These are phyloP conservation scores for Zalaria obscura DNA, from an alignment of 2,329 filamentous ascomycete genomes.

Conservation along the genomic window DNA sequence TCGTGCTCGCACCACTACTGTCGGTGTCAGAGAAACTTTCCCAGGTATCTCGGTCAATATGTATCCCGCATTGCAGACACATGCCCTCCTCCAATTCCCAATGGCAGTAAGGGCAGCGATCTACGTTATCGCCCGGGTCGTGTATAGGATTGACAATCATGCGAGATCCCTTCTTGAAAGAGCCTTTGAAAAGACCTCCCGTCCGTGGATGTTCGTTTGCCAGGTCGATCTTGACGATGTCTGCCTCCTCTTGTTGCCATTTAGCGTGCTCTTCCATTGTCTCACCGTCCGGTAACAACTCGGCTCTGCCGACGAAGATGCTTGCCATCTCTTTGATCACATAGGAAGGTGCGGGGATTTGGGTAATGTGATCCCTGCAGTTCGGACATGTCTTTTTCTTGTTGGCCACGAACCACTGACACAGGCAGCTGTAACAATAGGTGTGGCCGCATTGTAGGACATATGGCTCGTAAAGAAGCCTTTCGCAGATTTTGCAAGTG, in stretches of 20 bases:
- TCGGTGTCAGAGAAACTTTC: slow-evolving; percentile 30
- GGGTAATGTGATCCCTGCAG: slow-evolving; percentile 45
- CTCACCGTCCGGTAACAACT: slow-evolving; percentile 49
- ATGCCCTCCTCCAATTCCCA: slow-evolving; percentile 49
- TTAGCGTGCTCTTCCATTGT: slow-evolving; percentile 45
- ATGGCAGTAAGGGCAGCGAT: slow-evolving; percentile 47
- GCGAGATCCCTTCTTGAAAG: slow-evolving; percentile 28
- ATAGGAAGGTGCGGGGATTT: slow-evolving; percentile 50
- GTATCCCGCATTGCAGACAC: slow-evolving; percentile 39
- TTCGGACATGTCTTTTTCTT: slow-evolving; percentile 57
- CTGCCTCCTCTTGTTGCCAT: slow-evolving; percentile 45
- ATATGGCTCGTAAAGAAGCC: slow-evolving; percentile 55
- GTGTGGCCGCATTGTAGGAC: slow-evolving; percentile 56
- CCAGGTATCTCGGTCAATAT: slow-evolving; percentile 33
- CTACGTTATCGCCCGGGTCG: slow-evolving; percentile 45
- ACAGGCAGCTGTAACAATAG: slow-evolving; percentile 48
- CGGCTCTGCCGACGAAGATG: slow-evolving; percentile 44
- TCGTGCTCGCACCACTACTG: slow-evolving; percentile 22
- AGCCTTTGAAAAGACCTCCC: slow-evolving; percentile 50
- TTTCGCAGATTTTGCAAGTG: slow-evolving; percentile 55
- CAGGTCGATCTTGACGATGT: slow-evolving; percentile 45
- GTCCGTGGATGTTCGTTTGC: slow-evolving; percentile 32
- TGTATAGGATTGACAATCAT: slow-evolving; percentile 26
- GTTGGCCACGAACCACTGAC: slow-evolving; percentile 38
- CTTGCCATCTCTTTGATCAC: slow-evolving; percentile 51